Base-by-base conservation (phyloP, 306 rosid species). In the Quercus alba region DNA sequence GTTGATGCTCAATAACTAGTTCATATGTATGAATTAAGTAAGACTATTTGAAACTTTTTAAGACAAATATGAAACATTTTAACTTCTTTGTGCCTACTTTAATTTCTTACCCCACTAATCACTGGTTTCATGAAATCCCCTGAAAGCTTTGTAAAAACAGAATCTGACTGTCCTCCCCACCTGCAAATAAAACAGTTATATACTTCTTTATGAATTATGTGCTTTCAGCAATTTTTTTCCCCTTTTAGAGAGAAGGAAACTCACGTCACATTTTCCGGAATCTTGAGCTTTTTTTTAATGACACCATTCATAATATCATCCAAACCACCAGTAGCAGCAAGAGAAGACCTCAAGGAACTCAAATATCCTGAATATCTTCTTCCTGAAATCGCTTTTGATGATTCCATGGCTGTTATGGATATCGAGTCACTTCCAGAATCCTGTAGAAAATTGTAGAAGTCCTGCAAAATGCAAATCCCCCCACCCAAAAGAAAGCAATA, bases 81-180 rank as follows among this genome's bases (percentile, higher is more conserved):
- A 30, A 28, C 61, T 54, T 44, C 18, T 74, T 33, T 56, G 7
- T 13, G 10, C 66, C 49, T 18, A 18, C 25, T 17, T 58, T 21
- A 20, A n/a, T n/a, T 66, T 80, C 66, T 77, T 86, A 91, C 99
- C 99, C 90, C 97, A 12, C 80, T 72, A 64, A 95, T 95, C 81
- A 97, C 88, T 56, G 99, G 98, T 59, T 41, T 95, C 99, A 95
- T 95, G 59, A 95, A 95, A 59, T 95, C 99, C 19, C 88, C 92
- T 44, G 11, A 18, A 35, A 95, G 80, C 17, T 44, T 0, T 2
- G 5, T 0, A 46, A 91, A 95, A 5, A 89, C 99, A 0, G 13
- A 0, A 4, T 21, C 62, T 2, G 89, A 63, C 66, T 95, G 97
- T 21, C 80, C 88, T 78, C 89, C 88, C 99, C 99, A 95, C 78